phyloP scores from a whole-genome alignment of 768 basidiomycete genomes.

The Boletus subcaerulescens region DNA sequence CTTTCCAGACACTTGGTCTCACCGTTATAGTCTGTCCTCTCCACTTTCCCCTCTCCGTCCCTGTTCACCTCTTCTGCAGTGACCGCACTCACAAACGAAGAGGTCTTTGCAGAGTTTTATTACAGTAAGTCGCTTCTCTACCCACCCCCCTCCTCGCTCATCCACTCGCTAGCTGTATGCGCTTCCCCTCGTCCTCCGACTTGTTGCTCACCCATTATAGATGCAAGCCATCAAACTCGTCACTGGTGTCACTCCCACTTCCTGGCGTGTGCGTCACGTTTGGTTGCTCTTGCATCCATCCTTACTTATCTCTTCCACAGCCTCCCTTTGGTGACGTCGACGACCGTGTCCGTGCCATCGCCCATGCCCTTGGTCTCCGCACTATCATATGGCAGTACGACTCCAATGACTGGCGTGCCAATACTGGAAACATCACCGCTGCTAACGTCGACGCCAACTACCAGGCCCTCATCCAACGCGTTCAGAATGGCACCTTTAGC shows the following conservation, averaged over 20 bases:
- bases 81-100: constrained; percentile 57
- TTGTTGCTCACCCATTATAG: constrained; percentile 18
- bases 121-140: constrained; percentile 46
- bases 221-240: constrained; percentile 55
- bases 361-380: constrained; percentile 60
- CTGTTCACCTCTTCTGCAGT: constrained; percentile 31
- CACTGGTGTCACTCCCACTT: constrained; percentile 54
- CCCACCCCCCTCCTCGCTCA: neutral
- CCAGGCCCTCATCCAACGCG: constrained; percentile 46
- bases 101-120: constrained; percentile 76
- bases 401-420: constrained; percentile 71
- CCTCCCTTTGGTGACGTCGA: constrained; percentile 71
- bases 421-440: constrained; percentile 41
- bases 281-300: neutral
- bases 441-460: constrained; percentile 54
- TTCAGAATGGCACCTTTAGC: constrained; percentile 41
- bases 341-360: constrained; percentile 71
- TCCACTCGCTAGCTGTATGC: constrained; percentile 23
- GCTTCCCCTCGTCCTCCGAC: too few species aligned
- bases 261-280: constrained; percentile 48
- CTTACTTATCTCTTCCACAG: constrained; percentile 24
- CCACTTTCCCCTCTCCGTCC: accelerated
- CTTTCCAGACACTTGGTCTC: constrained; percentile 31
- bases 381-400: constrained; percentile 75
- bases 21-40: constrained; percentile 43